Base-by-base conservation (phyloP, 2,329 filamentous ascomycete genomes). In the Stachybotrys elegans region DNA sequence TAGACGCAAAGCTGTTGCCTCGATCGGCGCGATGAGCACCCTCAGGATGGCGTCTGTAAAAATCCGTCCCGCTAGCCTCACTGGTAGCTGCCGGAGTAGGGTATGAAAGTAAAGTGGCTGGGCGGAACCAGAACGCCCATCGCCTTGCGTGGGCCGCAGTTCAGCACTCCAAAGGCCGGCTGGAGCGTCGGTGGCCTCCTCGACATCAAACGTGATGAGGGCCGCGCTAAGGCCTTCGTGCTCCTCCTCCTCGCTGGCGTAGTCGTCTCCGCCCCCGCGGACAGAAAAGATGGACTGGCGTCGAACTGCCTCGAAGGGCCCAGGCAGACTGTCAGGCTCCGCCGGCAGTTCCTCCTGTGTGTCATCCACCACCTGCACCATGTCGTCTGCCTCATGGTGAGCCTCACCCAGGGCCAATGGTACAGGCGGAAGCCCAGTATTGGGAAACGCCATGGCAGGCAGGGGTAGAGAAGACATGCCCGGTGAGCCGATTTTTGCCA, bases 141-240 rank as follows among this genome's bases (percentile, higher is more conserved):
- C 66, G 1, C 60, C 60, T 21, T 62, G 59, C 47, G 72, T 80
- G 3, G 77, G 75, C 1, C 78, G 70, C 16, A 81, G 58, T 53
- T 82, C 78, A 12, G 78, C 78, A 4, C 75, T 78, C 78, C 78
- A 82, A 2, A 76, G 57, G 13, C 75, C 77, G 2, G 72, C 63
- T 2, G 72, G 72, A 3, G 69, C 67, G 39, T 78, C 73, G 4
- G 66, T 69, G 1, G 74, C 65, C 38, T 80, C 77, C 49, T 82
- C 78, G 22, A 81, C 76, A 44, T 82, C 78, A 44, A 82, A 81
- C 50, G 75, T 80, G 42, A 82, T 80, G 5, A 81, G 61, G 0
- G 77, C 79, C 2, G 76, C 72, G 43, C 71, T 77, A 20, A 80
- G 63, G 39, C 72, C 68, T 39, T 78, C 77, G 13, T 73, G 65